Evolutionary conservation across 306 rosid species (phyloP).

Genomic region (Lathyrus tuberosus): DNA sequence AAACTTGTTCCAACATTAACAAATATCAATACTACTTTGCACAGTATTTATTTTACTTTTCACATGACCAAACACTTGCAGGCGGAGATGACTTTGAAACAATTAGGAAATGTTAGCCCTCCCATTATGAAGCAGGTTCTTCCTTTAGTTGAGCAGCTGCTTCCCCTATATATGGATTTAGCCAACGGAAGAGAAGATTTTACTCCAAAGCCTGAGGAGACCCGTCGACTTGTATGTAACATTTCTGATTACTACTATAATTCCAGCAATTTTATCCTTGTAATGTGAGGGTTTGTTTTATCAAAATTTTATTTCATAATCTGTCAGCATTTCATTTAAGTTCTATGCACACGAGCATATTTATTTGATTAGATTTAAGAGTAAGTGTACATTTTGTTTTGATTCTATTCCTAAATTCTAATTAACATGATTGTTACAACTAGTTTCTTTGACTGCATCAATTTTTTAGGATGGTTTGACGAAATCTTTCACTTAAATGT

Average conservation of each 20-base stretch:
- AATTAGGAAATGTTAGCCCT: constrained; percentile 83
- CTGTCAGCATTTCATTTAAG: constrained; percentile 29
- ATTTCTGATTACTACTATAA: constrained; percentile 35
- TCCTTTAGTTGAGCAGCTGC: constrained; percentile 96
- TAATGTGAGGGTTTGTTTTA: constrained; percentile 15
- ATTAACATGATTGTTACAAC: constrained; percentile 13
- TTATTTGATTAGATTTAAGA: constrained; percentile 27
- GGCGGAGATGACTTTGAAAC: constrained; percentile 94
- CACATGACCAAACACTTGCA: constrained; percentile 54
- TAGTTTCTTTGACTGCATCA: constrained; percentile 30
- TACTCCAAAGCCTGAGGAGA: constrained; percentile 89
- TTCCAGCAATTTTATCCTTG: constrained; percentile 15
- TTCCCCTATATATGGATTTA: constrained; percentile 93
- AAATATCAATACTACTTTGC: not conserved
- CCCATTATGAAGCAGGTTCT: constrained; percentile 95
- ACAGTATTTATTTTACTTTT: constrained; percentile 27
- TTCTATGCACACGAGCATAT: constrained; percentile 7
- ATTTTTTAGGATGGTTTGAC: constrained; percentile 28
- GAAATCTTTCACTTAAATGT: not conserved
- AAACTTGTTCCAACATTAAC: too few relatives aligned
- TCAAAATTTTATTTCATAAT: not conserved
- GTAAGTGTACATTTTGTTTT: not conserved
- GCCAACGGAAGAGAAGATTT: constrained; percentile 88
- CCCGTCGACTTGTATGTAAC: constrained; percentile 74
- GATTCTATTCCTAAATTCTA: constrained; percentile 12